Evolutionary conservation across 768 basidiomycete species (phyloP), one percentile per base, ranked within the genome.

Genomic region (Russula griseocarnosa): DNA sequence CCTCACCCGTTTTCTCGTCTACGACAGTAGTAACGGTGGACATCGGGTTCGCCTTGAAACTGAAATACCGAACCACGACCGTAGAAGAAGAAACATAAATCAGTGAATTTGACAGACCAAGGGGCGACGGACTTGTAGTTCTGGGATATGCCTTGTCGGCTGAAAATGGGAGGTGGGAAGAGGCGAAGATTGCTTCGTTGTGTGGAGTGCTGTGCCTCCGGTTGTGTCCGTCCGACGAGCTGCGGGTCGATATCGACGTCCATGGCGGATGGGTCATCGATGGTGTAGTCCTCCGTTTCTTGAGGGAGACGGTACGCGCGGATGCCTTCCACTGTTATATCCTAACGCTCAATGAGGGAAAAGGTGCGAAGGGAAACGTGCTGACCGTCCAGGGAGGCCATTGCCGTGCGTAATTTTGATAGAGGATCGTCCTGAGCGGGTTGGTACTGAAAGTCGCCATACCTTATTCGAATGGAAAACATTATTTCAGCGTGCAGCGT

Each of bases 381-480:
- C 82, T 59, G 71, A 96, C 96, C 89, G 68, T 98, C 88, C 81
- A 97, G 85, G 7, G 78, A 77, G 54, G 86, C 82, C 84, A 98
- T 87, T 0, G 92, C 83, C 14, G 79, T 69, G 5, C 91, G 85
- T 59, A 98, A 75, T 62, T 84, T 77, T 2, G 86, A 74, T 4
- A 92, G 76, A 3, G 88, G 86, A 70, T 96, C 93, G 16, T 83
- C 73, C 72, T 79, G 76, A 61, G 88, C 79, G 1, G 92, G 92
- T 65, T 86, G 82, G 74, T 86, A 97, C 74, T 97, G 94, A 72
- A 86, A 97, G 73, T 98, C 96, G 44, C 91, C 90, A 98, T 93
- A 62, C 86, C 96, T 98, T 36, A 36, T 36, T 36, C 28, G 13
- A 55, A 47, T 20, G 34, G 16, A 10, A 53, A 53, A 9, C 18